phyloP scores from a whole-genome alignment of 441 rosid species.

The Arabidopsis hybrid region DNA sequence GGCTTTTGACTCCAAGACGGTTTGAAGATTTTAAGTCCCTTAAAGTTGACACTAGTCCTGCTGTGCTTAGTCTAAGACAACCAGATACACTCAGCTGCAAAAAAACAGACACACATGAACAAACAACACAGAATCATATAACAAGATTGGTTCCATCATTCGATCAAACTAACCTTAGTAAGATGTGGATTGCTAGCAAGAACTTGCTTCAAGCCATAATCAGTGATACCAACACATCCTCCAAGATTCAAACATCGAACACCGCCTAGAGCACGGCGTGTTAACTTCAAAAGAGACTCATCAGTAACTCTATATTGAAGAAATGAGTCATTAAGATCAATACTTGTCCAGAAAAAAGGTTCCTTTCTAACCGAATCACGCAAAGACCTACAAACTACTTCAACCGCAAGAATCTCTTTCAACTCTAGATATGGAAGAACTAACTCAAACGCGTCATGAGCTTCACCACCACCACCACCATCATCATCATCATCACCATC shows the following conservation, averaged over 20 bases:
- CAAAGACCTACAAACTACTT: conserved; percentile 53
- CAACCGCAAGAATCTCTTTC: conserved; percentile 50
- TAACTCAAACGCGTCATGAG: conserved; percentile 50
- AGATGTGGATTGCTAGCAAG: conserved; percentile 51
- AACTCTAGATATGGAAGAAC: conserved; percentile 48
- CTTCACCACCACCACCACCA: conserved; percentile 40
- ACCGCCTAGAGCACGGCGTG: conserved; percentile 52
- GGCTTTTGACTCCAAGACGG: conserved; percentile 38
- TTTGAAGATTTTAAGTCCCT: conserved; percentile 43
- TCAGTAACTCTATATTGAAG: conserved; percentile 45
- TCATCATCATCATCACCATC: background rate
- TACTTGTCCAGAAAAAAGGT: conserved; percentile 52
- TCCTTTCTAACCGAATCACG: conserved; percentile 49
- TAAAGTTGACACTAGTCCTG: conserved; percentile 45
- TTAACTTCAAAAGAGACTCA: conserved; percentile 52
- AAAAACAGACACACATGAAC: background rate
- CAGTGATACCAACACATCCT: conserved; percentile 53
- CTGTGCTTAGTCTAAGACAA: conserved; percentile 50
- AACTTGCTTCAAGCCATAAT: conserved; percentile 52
- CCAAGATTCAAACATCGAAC: conserved; percentile 53
- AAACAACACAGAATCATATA: background rate
- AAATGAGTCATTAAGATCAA: conserved; percentile 37
- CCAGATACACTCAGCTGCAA: conserved; percentile 52
- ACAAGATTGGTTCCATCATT: background rate
- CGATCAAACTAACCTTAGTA: conserved; percentile 51